A percentile compares a stretch with the other conserved stretches of the same genome.
Conservation (phyloP, 352 stramenopile species). For the Globisporangium middletonii region DNA sequence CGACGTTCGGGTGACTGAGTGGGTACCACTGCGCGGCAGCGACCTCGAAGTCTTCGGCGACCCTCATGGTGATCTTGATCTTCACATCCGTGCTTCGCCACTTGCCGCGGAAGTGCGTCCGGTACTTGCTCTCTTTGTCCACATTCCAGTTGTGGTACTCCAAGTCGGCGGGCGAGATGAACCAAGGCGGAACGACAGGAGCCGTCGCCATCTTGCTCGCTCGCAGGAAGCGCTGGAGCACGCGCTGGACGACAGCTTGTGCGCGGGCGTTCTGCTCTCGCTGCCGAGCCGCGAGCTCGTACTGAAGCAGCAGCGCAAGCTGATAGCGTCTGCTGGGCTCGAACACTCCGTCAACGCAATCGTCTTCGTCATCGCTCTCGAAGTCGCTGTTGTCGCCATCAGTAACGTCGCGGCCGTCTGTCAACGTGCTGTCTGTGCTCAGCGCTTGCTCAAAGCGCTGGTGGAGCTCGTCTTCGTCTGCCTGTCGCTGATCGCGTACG, state of each 20-base stretch:
- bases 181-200: not conserved
- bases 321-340: not conserved
- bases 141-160: not conserved
- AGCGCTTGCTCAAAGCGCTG: not conserved
- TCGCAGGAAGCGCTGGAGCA: not conserved
- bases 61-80: not conserved
- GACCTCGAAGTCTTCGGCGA: not conserved
- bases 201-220: not conserved
- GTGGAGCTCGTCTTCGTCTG: not conserved
- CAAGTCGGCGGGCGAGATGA: conserved; percentile 1
- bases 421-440: not conserved
- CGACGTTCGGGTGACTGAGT: conserved; percentile 4
- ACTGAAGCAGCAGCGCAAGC: not conserved
- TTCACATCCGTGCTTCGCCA: not conserved
- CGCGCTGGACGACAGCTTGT: not conserved
- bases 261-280: not conserved
- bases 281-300: not conserved
- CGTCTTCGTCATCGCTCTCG: no score
- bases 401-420: no score
- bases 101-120: not conserved
- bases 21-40: not conserved
- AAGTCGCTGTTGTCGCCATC: not conserved
- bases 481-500: not conserved
- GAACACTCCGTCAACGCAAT: no score
- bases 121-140: not conserved